These are phyloP conservation scores for Tulasnella sp. DNA, from an alignment of 768 basidiomycete genomes.

Conservation along the genomic window DNA sequence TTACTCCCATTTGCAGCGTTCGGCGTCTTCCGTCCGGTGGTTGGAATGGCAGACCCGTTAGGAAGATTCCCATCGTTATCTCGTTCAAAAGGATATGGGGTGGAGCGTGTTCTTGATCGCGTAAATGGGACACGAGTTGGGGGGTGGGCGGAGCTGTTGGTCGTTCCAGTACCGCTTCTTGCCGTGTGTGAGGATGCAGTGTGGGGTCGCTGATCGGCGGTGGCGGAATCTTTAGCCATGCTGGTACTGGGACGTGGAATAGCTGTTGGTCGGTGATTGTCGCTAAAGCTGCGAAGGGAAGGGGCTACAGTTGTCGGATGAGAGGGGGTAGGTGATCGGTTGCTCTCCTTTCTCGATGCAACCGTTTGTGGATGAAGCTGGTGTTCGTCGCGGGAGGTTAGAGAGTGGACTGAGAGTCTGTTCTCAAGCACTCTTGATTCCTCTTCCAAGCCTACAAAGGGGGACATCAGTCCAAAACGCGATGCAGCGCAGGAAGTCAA, in stretches of 20 bases:
- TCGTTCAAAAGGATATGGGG: conserved; percentile 26
- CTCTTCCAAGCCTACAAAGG: conserved; percentile 51
- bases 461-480: conserved; percentile 12
- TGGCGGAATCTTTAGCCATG: conserved; percentile 4
- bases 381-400: conserved; percentile 43
- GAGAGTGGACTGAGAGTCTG: conserved; percentile 63
- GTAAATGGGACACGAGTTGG: conserved; percentile 21
- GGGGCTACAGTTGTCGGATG: not conserved
- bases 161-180: not conserved
- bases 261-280: conserved; percentile 31
- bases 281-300: not conserved
- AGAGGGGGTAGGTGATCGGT: not conserved
- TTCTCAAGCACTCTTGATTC: conserved; percentile 69
- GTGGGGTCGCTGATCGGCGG: conserved; percentile 27
- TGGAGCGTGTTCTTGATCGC: conserved; percentile 25
- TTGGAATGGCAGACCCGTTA: conserved; percentile 58
- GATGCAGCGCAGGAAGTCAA: conserved; percentile 8
- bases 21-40: conserved; percentile 15
- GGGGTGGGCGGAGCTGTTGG: conserved; percentile 21
- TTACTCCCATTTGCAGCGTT: conserved; percentile 23
- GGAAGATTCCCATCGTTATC: too few species aligned
- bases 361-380: conserved; percentile 12
- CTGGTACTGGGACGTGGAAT: conserved; percentile 38
- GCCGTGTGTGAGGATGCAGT: conserved; percentile 18
- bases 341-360: conserved; percentile 16